Base-by-base conservation (phyloP, 1,284 basidiomycete species). In the Spongispora temasekensis region DNA sequence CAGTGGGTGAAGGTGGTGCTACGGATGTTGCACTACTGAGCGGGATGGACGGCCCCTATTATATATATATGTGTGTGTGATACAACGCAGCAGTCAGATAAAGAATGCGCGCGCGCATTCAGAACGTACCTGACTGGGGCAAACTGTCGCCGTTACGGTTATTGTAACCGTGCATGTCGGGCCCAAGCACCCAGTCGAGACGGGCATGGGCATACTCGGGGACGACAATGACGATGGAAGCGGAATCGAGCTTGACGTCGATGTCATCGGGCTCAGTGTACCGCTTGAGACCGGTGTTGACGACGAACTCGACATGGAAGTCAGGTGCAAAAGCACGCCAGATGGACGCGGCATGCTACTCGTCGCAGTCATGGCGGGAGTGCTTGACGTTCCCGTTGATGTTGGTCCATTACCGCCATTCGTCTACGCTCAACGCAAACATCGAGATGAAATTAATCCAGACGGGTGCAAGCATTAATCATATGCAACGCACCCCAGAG, bases 81-180 rank as follows among this genome's bases (percentile, higher is more conserved):
- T 21, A 13, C 10, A 48, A 27, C 46, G n/a, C 28, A 31, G 6
- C n/a, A 28, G 5, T 62, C 32, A 65, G 46, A 23, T 42, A 55
- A 30, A 15, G 25, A 2, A 25, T 2, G 30, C 51, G 1, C 4
- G 17, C 17, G 7, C 44, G 27, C 25, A 7, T 19, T 19, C 2
- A 1, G 32, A 25, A 44, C 57, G n/a, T 57, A 68, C 67, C 35
- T 54, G 63, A 17, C 65, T 48, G 15, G 67, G 55, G 27, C 59
- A 65, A 5, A 56, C 63, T 5, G 57, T 52, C n/a, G 57, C 56
- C 0, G 67, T 71, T 5, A 69, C 60, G 0, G 69, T 68, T 21
- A 55, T 55, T 0, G 52, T 53, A 9, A 40, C 12, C 2, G 31
- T 21, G 28, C 62, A 67, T 10, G 46, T 27, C 28, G 66, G 27